Percentiles rank a stretch among this genome's conserved stretches.
Conservation (phyloP, 1,139 yeast species). For the Blastobotrys capitulatus region DNA sequence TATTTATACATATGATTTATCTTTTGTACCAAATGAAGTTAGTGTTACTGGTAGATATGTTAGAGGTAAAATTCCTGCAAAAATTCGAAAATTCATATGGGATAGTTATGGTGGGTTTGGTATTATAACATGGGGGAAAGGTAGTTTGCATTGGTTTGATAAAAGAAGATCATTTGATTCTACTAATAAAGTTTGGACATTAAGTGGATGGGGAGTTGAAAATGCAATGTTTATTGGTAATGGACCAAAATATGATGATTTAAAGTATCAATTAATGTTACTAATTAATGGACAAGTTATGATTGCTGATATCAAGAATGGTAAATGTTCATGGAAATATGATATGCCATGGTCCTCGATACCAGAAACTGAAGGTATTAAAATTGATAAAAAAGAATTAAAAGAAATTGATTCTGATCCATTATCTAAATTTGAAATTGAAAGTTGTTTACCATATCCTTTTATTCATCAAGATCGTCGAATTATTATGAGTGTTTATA, state of each 20-base stretch:
- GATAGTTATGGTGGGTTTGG: conserved; percentile 45
- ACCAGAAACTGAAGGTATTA: neutral
- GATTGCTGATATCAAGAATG: conserved; percentile 43
- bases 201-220: conserved; percentile 26
- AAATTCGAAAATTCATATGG: conserved; percentile 52
- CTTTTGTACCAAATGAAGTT: conserved; percentile 47
- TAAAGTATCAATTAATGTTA: conserved; percentile 12
- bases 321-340: conserved; percentile 42
- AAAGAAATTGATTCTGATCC: conserved; percentile 32
- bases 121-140: conserved; percentile 49
- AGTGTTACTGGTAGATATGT: conserved; percentile 53
- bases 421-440: conserved; percentile 58
- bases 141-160: conserved; percentile 60
- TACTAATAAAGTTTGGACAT: conserved; percentile 27
- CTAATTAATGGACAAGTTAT: conserved; percentile 36
- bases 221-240: conserved; percentile 16
- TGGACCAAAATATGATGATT: conserved; percentile 5
- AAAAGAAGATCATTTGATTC: conserved; percentile 25
- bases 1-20: conserved; percentile 59
- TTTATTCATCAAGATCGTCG: conserved; percentile 43
- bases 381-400: neutral
- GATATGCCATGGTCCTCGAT: conserved; percentile 38
- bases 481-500: conserved; percentile 26
- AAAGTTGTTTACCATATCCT: conserved; percentile 54
- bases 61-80: conserved; percentile 61